Base-by-base conservation (phyloP, 2,329 filamentous ascomycete species). In the Diaporthe sp. region DNA sequence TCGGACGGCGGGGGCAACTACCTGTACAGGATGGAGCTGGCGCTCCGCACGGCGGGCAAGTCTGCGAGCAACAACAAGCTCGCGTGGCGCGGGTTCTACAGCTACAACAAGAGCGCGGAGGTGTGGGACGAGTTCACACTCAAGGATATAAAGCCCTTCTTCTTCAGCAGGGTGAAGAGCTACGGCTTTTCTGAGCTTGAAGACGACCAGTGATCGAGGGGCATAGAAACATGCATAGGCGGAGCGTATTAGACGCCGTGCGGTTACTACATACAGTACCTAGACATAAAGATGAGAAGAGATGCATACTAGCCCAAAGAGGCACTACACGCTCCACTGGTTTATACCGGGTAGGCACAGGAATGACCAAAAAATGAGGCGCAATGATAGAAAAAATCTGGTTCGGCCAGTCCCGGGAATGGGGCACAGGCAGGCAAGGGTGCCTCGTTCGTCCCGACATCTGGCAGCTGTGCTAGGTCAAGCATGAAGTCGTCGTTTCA, bases 1-100 rank as follows among this genome's bases (percentile, higher is more conserved):
- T 98, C 96, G 0, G 95, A 97, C 81, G 96, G 96, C 25, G 90
- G 90, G 19, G 83, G 85, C 25, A 95, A 95, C 84, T 98, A 98
- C 83, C 90, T 92, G 76, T 98, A 97, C 82, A 90, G 93, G 60
- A 93, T 98, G 90, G 92, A 96, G 75, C 83, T 99, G 40, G 87
- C 89, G 8, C 82, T 98, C 40, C 90, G 91, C 0, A 92, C 88
- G 77, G 90, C 92, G 0, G 89, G 90, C 17, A 89, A 88, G 77
- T 89, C 88, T 0, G 85, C 87, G 1, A 91, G 92, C 81, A 98
- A 97, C 80, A 98, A 96, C 76, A 98, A 97, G 84, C 84, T 99
- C 68, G 85, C 87, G 0, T 99, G 97, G 96, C 93, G 93, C 79
- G 93, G 94, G 0, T 98, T 96, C 82, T 97, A 95, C 91, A 96